Evolutionary conservation across 345 rosid species (phyloP).

Genomic region (Raphanus sativus): DNA sequence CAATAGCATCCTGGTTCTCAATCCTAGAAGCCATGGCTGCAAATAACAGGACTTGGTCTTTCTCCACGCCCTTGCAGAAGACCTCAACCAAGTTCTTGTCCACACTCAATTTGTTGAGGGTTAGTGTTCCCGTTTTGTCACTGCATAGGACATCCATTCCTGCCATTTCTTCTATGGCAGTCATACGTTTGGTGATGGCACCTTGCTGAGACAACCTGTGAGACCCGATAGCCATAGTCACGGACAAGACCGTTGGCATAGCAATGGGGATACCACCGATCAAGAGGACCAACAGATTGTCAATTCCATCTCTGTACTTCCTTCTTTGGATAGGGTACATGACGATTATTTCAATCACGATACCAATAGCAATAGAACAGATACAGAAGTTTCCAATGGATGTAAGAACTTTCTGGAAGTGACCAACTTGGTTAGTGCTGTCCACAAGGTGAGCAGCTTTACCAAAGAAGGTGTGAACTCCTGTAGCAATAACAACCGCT

Average conservation of each 20-base stretch:
- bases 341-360: constrained; percentile 45
- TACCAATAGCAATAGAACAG: constrained; percentile 51
- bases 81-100: constrained; percentile 45
- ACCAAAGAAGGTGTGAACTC: constrained; percentile 46
- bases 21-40: constrained; percentile 46
- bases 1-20: constrained; percentile 48
- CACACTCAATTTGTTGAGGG: constrained; percentile 44
- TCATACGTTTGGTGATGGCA: constrained; percentile 48
- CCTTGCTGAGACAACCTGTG: constrained; percentile 46
- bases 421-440: constrained; percentile 48
- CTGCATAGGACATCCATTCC: constrained; percentile 47
- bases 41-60: constrained; percentile 41
- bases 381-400: constrained; percentile 58
- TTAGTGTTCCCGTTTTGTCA: constrained; percentile 57
- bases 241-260: constrained; percentile 96
- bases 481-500: constrained; percentile 44
- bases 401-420: constrained; percentile 50
- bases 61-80: constrained; percentile 43
- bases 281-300: constrained; percentile 80
- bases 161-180: constrained; percentile 47
- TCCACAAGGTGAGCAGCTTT: constrained; percentile 50
- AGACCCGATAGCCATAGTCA: constrained; percentile 46
- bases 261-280: constrained; percentile 99
- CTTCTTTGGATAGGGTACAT: constrained; percentile 55
- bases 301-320: constrained; percentile 64